Evolutionary conservation across 441 rosid genomes (phyloP), one percentile per base, ranked within the genome.

Genomic region (Populus tomentosa): DNA sequence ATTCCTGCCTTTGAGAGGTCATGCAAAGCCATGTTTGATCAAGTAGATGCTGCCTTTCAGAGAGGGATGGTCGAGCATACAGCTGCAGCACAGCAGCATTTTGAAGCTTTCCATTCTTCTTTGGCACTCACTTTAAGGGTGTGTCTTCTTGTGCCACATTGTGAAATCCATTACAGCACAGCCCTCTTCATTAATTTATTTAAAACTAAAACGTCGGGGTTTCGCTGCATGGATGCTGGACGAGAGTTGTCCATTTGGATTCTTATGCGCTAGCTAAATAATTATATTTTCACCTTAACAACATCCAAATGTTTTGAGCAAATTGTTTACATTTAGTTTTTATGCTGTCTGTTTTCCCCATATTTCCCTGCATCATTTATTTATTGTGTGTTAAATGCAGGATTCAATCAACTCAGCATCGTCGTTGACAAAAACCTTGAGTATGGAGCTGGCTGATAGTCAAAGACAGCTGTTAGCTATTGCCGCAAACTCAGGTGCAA

Each of bases 21-120:
- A 61, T 91, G 97, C 87, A 90, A 91, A 87, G 84, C 93, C 24
- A 88, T n/a, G 94, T 91, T 91, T 68, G 91, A 90, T 80, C 92
- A 89, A 82, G 87, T 91, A 35, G 94, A 91, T 81, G 82, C 85
- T 14, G 75, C 94, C 75, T 84, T 91, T 74, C 92, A 83, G 78
- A 89, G 86, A 63, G 94, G 94, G 71, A 82, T 91, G 73, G 50
- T 72, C 28, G 78, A 89, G 79, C 90, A 90, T 77, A 84, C 88
- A 75, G 70, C 81, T 82, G 85, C 89, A 46, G 87, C 89, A 72
- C 97, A 91, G 79, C 90, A 90, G n/a, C 96, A 87, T 69, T 87
- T 86, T 80, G 96, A 91, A 67, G 85, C 84, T 69, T 90, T 8
- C n/a, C 90, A 90, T 83, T 91, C 92, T 78, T 78, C 90, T 21